Conservation (phyloP, 139 green algal genomes). For the Chlamydomonas incerta region DNA sequence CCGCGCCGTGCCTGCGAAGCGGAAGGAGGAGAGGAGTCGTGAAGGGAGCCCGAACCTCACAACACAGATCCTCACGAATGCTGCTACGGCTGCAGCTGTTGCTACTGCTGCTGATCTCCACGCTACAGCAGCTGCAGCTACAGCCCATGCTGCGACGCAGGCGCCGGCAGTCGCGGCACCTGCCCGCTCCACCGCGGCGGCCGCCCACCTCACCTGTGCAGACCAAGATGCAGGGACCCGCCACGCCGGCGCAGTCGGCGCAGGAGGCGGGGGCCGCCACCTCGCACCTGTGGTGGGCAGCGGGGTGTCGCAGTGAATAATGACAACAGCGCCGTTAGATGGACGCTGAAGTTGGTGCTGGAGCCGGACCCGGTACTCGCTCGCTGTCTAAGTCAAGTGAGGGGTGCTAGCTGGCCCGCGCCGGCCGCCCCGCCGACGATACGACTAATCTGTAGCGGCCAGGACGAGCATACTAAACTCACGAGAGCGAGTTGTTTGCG, state of each 20-base stretch:
- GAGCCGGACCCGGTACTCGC: neutral
- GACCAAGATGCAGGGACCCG: neutral
- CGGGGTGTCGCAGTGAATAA: neutral
- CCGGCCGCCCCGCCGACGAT: too few relatives aligned
- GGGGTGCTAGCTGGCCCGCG: too few relatives aligned
- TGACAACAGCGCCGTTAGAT: neutral
- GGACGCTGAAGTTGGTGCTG: neutral
- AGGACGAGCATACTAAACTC: too few relatives aligned
- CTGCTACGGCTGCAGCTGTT: too few relatives aligned
- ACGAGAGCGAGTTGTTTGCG: neutral
- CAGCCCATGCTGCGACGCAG: too few relatives aligned
- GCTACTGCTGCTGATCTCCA: too few relatives aligned
- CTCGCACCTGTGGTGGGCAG: conserved; percentile 2
- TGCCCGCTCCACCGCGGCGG: neutral
- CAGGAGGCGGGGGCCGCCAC: conserved; percentile 14
- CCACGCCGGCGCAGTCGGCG: neutral
- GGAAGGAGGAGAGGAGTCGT: neutral
- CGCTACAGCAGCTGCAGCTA: too few relatives aligned
- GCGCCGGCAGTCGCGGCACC: too few relatives aligned
- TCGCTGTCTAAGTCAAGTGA: neutral
- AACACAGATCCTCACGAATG: too few relatives aligned
- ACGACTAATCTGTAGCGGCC: too few relatives aligned
- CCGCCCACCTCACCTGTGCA: neutral
- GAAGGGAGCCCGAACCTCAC: too few relatives aligned
- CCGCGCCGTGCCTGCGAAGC: neutral